These are phyloP conservation scores for Lichtheimia corymbifera DNA, from an alignment of 371 early-diverging fungal genomes.

Conservation along the genomic window DNA sequence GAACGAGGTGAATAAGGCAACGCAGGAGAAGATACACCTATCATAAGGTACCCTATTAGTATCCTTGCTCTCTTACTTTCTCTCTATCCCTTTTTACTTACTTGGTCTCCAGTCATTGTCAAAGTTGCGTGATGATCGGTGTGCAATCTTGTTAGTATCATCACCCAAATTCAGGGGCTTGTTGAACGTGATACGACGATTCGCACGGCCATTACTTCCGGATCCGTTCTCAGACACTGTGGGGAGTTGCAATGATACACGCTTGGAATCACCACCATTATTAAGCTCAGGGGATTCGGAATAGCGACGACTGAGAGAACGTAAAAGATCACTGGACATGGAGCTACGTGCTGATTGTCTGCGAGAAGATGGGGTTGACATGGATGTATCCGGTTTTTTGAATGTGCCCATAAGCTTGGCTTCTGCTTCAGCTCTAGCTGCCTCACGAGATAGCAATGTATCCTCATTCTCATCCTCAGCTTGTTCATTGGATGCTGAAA, in stretches of 20 bases:
- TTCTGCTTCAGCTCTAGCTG: slow-evolving; percentile 40
- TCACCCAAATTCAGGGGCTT: slow-evolving; percentile 29
- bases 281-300: slow-evolving; percentile 30
- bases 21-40: background rate
- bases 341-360: background rate
- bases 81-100: slow-evolving; percentile 6
- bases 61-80: too few species aligned
- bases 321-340: slow-evolving; percentile 2
- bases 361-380: slow-evolving; percentile 5
- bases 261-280: slow-evolving; percentile 13
- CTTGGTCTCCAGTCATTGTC: slow-evolving; percentile 39
- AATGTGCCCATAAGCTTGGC: slow-evolving; percentile 38
- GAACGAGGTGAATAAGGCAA: slow-evolving; percentile 7
- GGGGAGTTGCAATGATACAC: slow-evolving; percentile 28
- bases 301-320: slow-evolving; percentile 14
- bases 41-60: background rate
- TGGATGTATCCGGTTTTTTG: slow-evolving; percentile 12
- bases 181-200: slow-evolving; percentile 28
- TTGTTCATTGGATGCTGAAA: slow-evolving; percentile 20
- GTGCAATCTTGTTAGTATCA: slow-evolving; percentile 10
- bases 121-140: slow-evolving; percentile 35
- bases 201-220: slow-evolving; percentile 6
- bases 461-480: slow-evolving; percentile 13
- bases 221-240: slow-evolving; percentile 25
- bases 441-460: slow-evolving; percentile 19